These are phyloP conservation scores for Setomelanomma holmii DNA, from an alignment of 2,329 filamentous ascomycete species.

Conservation along the genomic window DNA sequence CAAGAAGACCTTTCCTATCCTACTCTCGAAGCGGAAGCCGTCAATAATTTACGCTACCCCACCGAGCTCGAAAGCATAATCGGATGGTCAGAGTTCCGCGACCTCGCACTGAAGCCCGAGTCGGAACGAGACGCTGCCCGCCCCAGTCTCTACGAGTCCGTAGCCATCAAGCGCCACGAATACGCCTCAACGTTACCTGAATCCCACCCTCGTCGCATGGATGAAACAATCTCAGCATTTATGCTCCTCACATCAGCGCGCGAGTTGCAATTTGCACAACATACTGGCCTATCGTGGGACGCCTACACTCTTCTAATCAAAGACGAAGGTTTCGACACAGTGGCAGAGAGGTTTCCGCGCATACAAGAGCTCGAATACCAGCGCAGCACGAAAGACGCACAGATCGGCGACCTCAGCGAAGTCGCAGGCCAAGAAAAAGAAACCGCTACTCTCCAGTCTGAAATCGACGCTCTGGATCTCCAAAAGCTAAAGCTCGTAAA, in stretches of 20 bases:
- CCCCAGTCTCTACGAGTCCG: slow-evolving; percentile 33
- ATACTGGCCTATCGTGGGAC: slow-evolving; percentile 24
- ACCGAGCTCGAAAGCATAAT: slow-evolving; percentile 30
- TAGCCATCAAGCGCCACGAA: slow-evolving; percentile 29
- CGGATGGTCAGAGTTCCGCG: slow-evolving; percentile 39
- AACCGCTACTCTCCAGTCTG: slow-evolving; percentile 21
- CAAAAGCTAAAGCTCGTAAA: slow-evolving; percentile 21
- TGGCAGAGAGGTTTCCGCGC: slow-evolving; percentile 14
- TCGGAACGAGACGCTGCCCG: slow-evolving; percentile 30
- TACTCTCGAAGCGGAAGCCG: too few relatives aligned
- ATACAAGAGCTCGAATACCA: slow-evolving; percentile 29
- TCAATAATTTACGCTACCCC: too few relatives aligned
- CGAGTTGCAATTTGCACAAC: slow-evolving; percentile 29
- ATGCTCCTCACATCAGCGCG: slow-evolving; percentile 39
- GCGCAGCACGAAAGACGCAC: background rate
- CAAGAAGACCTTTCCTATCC: slow-evolving; percentile 40
- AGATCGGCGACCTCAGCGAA: background rate
- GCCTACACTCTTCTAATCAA: slow-evolving; percentile 16
- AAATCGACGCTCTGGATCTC: slow-evolving; percentile 22
- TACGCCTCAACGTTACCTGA: slow-evolving; percentile 28
- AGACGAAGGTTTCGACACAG: background rate
- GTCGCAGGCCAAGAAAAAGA: background rate
- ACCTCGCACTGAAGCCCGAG: slow-evolving; percentile 23
- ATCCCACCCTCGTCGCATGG: slow-evolving; percentile 23
- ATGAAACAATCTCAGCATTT: slow-evolving; percentile 34